Evolutionary conservation across 2,329 filamentous ascomycete species (phyloP), one percentile per base, ranked within the genome.

Genomic region (Onygena corvina): DNA sequence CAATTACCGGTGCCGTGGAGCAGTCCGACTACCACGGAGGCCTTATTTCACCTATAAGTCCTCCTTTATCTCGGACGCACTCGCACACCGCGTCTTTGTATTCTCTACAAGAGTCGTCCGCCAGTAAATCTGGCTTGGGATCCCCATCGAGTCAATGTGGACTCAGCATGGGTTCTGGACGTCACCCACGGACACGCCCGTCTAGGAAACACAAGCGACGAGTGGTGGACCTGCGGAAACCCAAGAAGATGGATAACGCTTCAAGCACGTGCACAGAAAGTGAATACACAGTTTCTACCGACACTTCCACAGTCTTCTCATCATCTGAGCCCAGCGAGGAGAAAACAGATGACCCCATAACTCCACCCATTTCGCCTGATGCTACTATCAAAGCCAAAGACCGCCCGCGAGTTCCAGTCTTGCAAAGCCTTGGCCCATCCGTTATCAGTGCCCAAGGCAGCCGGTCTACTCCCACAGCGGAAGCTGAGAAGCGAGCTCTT

Each of bases 1-100:
- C 90, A 27, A 94, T 89, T 86, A 86, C 90, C 12, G 84, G 84
- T 34, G 79, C 83, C 30, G 75, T 78, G 46, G 88, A 94, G 53
- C 75, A 80, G 51, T 74, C 74, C 36, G 85, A 92, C 38, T 55
- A 63, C n/a, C 57, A 62, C 20, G 64, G 57, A 23, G 63, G 61
- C 34, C 63, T 70, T 18, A 66, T 62, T 29, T 65, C 67, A 1
- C 71, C 50, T 57, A 60, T 55, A 46, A 75, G 65, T 62, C 74
- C 64, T 4, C 73, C 73, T 36, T 64, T 86, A 14, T 76, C 75
- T 35, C 76, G 81, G 61, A 77, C 77, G 4, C 76, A 81, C 49
- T 86, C 83, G 1, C 76, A 80, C 47, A 69, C 75, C 20, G 77
- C 54, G 42, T 59, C 75, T 7, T 79, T 81, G 4, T 84, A 86